These are phyloP conservation scores for Elasticomyces elasticus DNA, from an alignment of 495 filamentous ascomycete genomes.

Conservation along the genomic window DNA sequence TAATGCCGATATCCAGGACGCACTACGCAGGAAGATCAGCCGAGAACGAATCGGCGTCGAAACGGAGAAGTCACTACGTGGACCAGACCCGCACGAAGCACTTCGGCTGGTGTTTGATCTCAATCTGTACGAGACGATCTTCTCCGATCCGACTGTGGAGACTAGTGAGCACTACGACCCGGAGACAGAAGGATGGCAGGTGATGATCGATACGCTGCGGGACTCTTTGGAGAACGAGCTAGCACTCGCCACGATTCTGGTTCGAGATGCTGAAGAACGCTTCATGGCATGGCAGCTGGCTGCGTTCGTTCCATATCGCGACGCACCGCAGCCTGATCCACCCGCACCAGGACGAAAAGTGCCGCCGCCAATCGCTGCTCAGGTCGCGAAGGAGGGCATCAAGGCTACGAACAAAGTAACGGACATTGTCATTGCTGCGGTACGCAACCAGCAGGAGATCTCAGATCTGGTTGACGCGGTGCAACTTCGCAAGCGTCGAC, in stretches of 20 bases:
- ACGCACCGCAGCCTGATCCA: constrained; percentile 38
- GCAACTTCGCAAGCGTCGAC: constrained; percentile 21
- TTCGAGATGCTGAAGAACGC: constrained; percentile 47
- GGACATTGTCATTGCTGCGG: constrained; percentile 54
- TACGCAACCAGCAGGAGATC: constrained; percentile 50
- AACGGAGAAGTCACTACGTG: constrained; percentile 78
- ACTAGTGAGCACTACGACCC: constrained; percentile 15
- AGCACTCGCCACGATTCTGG: constrained; percentile 42
- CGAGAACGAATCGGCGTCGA: constrained; percentile 78
- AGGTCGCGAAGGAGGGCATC: constrained; percentile 65
- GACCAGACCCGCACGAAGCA: constrained; percentile 56
- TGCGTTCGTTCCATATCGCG: constrained; percentile 66
- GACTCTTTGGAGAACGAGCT: constrained; percentile 28
- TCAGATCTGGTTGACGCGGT: constrained; percentile 46
- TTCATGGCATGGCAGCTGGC: constrained; percentile 70
- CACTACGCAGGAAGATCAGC: constrained; percentile 81
- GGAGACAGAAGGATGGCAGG: constrained; percentile 34
- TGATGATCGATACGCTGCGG: constrained; percentile 41
- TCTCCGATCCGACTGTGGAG: constrained; percentile 50
- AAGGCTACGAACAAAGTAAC: constrained; percentile 64
- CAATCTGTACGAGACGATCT: constrained; percentile 68
- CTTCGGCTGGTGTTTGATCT: constrained; percentile 66
- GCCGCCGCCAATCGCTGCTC: constrained; percentile 43
- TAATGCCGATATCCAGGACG: constrained; percentile 58
- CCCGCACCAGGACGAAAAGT: constrained; percentile 37